These are phyloP conservation scores for Penicillium subrubescens DNA, from an alignment of 495 filamentous ascomycete genomes.

Conservation along the genomic window DNA sequence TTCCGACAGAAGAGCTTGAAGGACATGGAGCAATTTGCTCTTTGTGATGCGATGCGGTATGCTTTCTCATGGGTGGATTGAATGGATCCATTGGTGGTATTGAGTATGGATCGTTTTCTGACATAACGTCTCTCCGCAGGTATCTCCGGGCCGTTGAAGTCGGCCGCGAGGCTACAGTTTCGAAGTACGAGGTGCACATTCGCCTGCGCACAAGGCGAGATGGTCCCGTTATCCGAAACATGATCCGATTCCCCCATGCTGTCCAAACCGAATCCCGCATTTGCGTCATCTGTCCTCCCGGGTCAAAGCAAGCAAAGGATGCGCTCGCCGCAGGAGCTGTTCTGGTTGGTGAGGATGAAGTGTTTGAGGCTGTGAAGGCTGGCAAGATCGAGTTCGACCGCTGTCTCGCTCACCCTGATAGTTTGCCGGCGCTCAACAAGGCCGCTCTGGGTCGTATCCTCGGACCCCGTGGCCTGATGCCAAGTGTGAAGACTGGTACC, in stretches of 20 bases:
- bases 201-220: conserved; percentile 78
- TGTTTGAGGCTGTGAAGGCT: conserved; percentile 78
- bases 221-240: conserved; percentile 81
- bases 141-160: conserved; percentile 93
- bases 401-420: conserved; percentile 82
- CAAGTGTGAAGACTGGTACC: conserved; percentile 80
- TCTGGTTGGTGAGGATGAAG: conserved; percentile 78
- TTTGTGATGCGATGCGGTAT: conserved; percentile 94
- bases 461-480: conserved; percentile 91
- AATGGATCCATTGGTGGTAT: not conserved
- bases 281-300: conserved; percentile 83
- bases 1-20: conserved; percentile 64
- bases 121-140: conserved; percentile 45
- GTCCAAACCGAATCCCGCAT: conserved; percentile 84
- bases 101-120: conserved; percentile 4
- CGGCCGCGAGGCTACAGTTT: conserved; percentile 65
- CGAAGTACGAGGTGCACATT: conserved; percentile 88
- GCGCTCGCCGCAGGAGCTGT: conserved; percentile 76
- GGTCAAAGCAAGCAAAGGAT: conserved; percentile 65
- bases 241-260: conserved; percentile 84
- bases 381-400: conserved; percentile 83
- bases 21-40: conserved; percentile 67
- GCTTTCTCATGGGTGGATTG: conserved; percentile 14
- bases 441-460: conserved; percentile 76
- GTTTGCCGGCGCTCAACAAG: conserved; percentile 71